Conservation (phyloP, 345 rosid genomes). For the Limnanthes douglasii region DNA sequence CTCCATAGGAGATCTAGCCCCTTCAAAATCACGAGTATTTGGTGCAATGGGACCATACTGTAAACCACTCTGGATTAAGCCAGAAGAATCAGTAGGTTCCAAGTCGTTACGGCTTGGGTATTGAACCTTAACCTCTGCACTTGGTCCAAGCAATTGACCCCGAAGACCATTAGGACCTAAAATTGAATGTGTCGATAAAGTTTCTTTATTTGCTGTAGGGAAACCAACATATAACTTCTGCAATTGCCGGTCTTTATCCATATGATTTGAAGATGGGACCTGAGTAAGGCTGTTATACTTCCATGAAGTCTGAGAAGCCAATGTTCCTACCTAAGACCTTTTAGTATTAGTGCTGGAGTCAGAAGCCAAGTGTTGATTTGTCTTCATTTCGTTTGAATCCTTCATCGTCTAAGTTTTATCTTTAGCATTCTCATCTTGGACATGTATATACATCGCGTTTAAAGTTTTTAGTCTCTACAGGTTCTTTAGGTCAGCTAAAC, state of each 20-base stretch:
- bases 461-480: no score
- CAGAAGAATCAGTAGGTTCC: slow-evolving; percentile 23
- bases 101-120: slow-evolving; percentile 67
- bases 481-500: no score
- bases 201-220: slow-evolving; percentile 68
- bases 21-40: slow-evolving; percentile 29
- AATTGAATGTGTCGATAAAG: slow-evolving; percentile 86
- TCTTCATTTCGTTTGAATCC: no score
- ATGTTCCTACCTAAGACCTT: no score
- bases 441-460: no score
- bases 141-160: slow-evolving; percentile 85
- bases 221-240: slow-evolving; percentile 55
- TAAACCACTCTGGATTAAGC: slow-evolving; percentile 10
- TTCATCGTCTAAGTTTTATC: no score
- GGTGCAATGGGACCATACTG: slow-evolving; percentile 19
- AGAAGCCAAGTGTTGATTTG: no score
- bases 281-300: slow-evolving; percentile 26
- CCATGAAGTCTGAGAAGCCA: slow-evolving; percentile 38
- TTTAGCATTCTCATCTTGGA: no score
- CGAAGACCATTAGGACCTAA: slow-evolving; percentile 82
- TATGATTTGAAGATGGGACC: slow-evolving; percentile 20
- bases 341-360: no score
- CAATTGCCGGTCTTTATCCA: slow-evolving; percentile 57
- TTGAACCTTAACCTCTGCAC: slow-evolving; percentile 58
- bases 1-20: slow-evolving; percentile 35